Evolutionary conservation across 495 filamentous ascomycete species (phyloP).

Genomic region (Penicillium robsamsonii): DNA sequence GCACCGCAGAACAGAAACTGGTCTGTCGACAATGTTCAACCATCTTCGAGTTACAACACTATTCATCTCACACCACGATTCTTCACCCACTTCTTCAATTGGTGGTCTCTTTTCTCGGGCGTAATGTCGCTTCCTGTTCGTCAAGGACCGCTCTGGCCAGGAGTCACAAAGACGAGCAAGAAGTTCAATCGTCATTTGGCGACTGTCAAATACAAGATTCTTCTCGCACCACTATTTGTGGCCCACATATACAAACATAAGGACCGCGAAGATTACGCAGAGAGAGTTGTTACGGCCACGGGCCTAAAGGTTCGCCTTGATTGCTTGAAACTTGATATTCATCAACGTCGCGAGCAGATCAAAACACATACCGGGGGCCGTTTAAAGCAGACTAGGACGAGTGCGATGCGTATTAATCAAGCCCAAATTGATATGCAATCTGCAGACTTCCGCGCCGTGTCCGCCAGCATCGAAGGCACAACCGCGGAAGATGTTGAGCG

Average conservation of each 20-base stretch:
- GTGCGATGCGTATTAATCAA: slow-evolving; percentile 90
- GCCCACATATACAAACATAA: slow-evolving; percentile 99
- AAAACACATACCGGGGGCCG: slow-evolving; percentile 70
- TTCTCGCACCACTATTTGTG: slow-evolving; percentile 88
- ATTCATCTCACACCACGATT: slow-evolving; percentile 91
- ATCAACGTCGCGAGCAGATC: slow-evolving; percentile 91
- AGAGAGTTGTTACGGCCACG: slow-evolving; percentile 81
- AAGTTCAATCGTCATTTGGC: slow-evolving; percentile 96
- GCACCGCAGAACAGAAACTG: slow-evolving; percentile 76
- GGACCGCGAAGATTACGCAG: slow-evolving; percentile 80
- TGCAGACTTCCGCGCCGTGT: slow-evolving; percentile 90
- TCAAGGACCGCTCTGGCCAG: slow-evolving; percentile 87
- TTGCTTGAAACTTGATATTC: slow-evolving; percentile 92
- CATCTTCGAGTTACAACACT: slow-evolving; percentile 88
- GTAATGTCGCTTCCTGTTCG: slow-evolving; percentile 93
- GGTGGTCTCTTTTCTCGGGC: slow-evolving; percentile 96
- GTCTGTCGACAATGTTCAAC: slow-evolving; percentile 65
- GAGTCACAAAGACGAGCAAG: slow-evolving; percentile 91
- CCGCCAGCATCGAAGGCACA: slow-evolving; percentile 81
- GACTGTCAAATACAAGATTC: slow-evolving; percentile 94
- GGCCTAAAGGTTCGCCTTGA: slow-evolving; percentile 92
- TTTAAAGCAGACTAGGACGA: slow-evolving; percentile 73
- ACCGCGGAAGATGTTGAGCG: slow-evolving; percentile 68
- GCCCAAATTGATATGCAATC: slow-evolving; percentile 88
- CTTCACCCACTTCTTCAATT: slow-evolving; percentile 97